Evolutionary conservation across 306 rosid genomes (phyloP).

Genomic region (Senna tora): DNA sequence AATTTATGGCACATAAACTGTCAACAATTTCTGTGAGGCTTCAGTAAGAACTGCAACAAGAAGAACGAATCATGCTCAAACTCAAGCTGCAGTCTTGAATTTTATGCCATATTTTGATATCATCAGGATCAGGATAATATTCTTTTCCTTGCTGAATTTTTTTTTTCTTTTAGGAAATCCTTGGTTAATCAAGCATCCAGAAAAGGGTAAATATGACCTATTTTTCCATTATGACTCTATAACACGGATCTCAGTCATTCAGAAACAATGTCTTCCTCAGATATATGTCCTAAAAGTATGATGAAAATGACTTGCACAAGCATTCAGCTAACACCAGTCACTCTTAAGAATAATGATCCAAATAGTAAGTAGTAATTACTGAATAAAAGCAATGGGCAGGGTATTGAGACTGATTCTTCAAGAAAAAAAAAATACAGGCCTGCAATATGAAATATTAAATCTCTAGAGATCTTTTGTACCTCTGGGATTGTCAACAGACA

Average conservation of each 20-base stretch:
- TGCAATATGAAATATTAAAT: background rate
- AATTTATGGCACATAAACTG: background rate
- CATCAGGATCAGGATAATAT: background rate
- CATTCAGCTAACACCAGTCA: conserved; percentile 4
- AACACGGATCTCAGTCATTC: conserved; percentile 5
- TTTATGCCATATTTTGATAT: background rate
- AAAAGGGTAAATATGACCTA: background rate
- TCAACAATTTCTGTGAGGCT: background rate
- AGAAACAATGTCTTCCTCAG: background rate
- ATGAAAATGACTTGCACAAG: background rate
- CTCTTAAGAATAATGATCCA: background rate
- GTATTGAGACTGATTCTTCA: background rate
- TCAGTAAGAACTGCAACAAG: conserved; percentile 5
- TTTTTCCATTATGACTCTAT: background rate
- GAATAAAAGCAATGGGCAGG: background rate
- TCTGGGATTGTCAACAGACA: background rate
- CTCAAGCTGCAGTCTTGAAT: background rate
- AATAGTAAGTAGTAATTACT: background rate
- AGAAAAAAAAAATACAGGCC: background rate
- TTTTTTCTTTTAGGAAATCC: background rate
- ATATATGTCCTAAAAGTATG: background rate
- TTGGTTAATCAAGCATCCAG: background rate
- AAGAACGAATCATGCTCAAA: background rate
- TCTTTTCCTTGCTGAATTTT: background rate
- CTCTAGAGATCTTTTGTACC: background rate